Evolutionary conservation across 2,329 filamentous ascomycete genomes (phyloP).

Genomic region (Ploettnerulaceae sp.): DNA sequence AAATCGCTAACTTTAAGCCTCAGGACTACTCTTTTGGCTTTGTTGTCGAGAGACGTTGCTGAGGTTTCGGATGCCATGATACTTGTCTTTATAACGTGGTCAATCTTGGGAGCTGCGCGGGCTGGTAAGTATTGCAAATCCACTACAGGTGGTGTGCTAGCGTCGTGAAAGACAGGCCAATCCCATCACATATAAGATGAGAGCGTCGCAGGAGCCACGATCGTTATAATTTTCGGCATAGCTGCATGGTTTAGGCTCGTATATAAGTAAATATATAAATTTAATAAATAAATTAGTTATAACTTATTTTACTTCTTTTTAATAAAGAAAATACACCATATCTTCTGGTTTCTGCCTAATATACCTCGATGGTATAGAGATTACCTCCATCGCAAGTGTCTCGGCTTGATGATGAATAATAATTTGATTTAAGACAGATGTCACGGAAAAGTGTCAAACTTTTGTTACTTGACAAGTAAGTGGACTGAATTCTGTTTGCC

Average conservation of each 20-base stretch:
- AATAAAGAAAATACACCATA: not conserved
- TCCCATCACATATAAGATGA: not conserved
- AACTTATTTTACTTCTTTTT: not conserved
- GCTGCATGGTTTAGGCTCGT: not conserved
- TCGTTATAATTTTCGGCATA: not conserved
- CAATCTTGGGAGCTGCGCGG: not conserved
- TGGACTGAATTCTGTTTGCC: not conserved
- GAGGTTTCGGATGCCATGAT: slow-evolving; percentile 8
- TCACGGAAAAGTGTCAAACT: not conserved
- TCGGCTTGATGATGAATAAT: not conserved
- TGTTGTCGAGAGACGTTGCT: slow-evolving; percentile 10
- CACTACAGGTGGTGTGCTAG: not conserved
- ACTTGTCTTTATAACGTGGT: slow-evolving; percentile 8
- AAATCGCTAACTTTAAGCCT: slow-evolving; percentile 18
- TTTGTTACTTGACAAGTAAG: not conserved
- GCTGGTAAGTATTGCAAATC: not conserved
- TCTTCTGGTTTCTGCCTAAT: too few relatives aligned
- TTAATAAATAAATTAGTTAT: not conserved
- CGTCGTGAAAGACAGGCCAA: not conserved
- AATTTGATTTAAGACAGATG: not conserved
- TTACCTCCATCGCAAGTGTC: too few relatives aligned
- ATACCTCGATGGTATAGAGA: too few relatives aligned
- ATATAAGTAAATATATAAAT: not conserved
- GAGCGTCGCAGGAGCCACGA: too few relatives aligned
- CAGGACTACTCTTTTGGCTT: slow-evolving; percentile 16